Conservation (phyloP, 768 basidiomycete species). For the Heimioporus sp. region DNA sequence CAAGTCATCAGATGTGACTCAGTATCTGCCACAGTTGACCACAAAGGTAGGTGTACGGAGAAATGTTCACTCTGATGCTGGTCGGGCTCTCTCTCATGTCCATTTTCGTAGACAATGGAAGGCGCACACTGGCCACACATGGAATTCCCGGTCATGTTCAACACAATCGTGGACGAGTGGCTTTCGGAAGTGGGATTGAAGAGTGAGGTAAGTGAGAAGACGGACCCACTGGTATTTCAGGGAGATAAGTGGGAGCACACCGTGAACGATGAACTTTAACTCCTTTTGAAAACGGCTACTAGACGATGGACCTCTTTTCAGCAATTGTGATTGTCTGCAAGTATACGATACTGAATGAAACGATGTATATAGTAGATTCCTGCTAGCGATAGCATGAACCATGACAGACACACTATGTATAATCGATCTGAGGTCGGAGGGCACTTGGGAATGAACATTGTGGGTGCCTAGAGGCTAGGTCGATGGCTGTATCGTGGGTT, state of each 20-base stretch:
- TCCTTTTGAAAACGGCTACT: too few relatives aligned
- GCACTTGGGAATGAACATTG: too few relatives aligned
- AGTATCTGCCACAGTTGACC: constrained; percentile 35
- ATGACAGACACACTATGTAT: too few relatives aligned
- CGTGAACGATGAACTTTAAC: constrained; percentile 18
- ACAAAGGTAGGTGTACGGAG: constrained; percentile 30
- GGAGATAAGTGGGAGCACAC: not conserved
- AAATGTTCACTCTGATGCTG: too few relatives aligned
- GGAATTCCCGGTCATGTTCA: constrained; percentile 54
- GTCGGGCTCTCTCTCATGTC: constrained; percentile 34
- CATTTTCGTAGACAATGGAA: constrained; percentile 39
- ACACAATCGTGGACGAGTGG: constrained; percentile 52
- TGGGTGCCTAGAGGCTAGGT: too few relatives aligned
- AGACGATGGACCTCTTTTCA: not conserved
- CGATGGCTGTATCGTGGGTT: too few relatives aligned
- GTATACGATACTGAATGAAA: not conserved
- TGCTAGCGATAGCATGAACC: too few relatives aligned
- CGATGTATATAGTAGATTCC: too few relatives aligned
- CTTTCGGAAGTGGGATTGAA: constrained; percentile 27
- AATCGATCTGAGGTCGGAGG: too few relatives aligned
- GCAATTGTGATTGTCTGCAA: not conserved
- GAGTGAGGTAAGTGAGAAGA: not conserved
- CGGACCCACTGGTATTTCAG: not conserved
- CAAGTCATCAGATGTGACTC: constrained; percentile 22
- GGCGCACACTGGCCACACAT: constrained; percentile 71